Evolutionary conservation across 352 stramenopile genomes (phyloP).

Genomic region (Pythium rishiriense): DNA sequence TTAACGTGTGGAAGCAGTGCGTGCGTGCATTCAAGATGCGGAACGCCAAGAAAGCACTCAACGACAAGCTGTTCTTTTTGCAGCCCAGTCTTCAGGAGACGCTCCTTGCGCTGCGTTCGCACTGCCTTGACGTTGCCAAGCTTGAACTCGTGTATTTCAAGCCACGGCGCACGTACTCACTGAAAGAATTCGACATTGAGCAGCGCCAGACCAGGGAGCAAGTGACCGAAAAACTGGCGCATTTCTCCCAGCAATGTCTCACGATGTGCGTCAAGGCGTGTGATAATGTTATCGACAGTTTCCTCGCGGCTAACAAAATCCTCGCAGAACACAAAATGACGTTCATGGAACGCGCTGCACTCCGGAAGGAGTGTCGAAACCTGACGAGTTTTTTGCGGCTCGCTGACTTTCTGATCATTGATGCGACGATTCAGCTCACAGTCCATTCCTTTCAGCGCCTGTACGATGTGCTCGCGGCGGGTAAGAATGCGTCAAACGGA

Average conservation of each 20-base stretch:
- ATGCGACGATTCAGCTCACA: slow-evolving; percentile 87
- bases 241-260: slow-evolving; percentile 71
- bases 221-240: slow-evolving; percentile 55
- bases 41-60: slow-evolving; percentile 79
- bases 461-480: slow-evolving; percentile 50
- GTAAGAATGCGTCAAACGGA: slow-evolving; percentile 37
- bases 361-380: slow-evolving; percentile 90
- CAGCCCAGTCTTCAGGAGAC: slow-evolving; percentile 81
- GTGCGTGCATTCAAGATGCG: slow-evolving; percentile 88
- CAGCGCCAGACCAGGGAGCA: slow-evolving; percentile 56
- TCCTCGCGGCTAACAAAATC: slow-evolving; percentile 92
- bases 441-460: slow-evolving; percentile 73
- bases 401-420: slow-evolving; percentile 91
- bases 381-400: slow-evolving; percentile 92
- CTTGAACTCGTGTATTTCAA: slow-evolving; percentile 74
- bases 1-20: slow-evolving; percentile 91
- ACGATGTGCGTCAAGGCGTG: slow-evolving; percentile 88
- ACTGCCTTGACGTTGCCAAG: slow-evolving; percentile 71
- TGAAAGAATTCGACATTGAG: slow-evolving; percentile 79
- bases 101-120: slow-evolving; percentile 68
- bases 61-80: slow-evolving; percentile 88
- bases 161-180: slow-evolving; percentile 68
- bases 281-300: slow-evolving; percentile 91
- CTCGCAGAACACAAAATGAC: slow-evolving; percentile 94
- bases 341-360: slow-evolving; percentile 93